Percentiles rank a stretch among this genome's conserved stretches.
phyloP scores from a whole-genome alignment of 1,284 basidiomycete species.

The Phylloporus gajari region DNA sequence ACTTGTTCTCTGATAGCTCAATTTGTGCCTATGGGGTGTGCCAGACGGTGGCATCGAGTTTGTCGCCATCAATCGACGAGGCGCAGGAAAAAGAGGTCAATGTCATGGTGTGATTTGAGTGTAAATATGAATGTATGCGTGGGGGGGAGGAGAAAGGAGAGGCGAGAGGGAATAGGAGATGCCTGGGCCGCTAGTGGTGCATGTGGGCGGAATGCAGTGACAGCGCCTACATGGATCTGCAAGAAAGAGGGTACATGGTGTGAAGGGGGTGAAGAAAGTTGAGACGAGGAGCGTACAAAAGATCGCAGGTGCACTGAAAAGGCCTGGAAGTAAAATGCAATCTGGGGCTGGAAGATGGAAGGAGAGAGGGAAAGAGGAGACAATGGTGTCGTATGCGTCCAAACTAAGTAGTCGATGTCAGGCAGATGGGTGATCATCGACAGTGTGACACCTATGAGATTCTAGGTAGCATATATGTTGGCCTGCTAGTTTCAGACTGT shows the following conservation, averaged over 20 bases:
- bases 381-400: constrained; percentile 56
- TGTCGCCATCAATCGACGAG: constrained; percentile 72
- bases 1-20: constrained; percentile 82
- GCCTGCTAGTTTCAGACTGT: constrained; percentile 79
- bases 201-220: constrained; percentile 37
- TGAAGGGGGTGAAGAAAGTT: constrained; percentile 55
- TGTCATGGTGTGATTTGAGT: constrained; percentile 26
- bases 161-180: constrained; percentile 21
- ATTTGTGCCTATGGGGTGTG: constrained; percentile 69
- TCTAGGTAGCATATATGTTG: constrained; percentile 82
- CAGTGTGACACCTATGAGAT: constrained; percentile 72
- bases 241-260: constrained; percentile 66
- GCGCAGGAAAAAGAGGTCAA: constrained; percentile 49
- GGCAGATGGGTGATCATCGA: too few relatives aligned
- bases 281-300: constrained; percentile 49
- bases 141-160: background rate
- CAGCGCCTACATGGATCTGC: constrained; percentile 64
- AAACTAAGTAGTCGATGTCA: too few relatives aligned
- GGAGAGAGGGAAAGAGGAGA: constrained; percentile 44
- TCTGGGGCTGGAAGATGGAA: constrained; percentile 42
- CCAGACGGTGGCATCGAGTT: constrained; percentile 71
- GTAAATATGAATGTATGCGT: constrained; percentile 23
- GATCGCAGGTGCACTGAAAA: background rate
- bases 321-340: background rate
- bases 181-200: constrained; percentile 18